Evolutionary conservation across 2,329 filamentous ascomycete species (phyloP).

Genomic region (Xylariaceae sp.): DNA sequence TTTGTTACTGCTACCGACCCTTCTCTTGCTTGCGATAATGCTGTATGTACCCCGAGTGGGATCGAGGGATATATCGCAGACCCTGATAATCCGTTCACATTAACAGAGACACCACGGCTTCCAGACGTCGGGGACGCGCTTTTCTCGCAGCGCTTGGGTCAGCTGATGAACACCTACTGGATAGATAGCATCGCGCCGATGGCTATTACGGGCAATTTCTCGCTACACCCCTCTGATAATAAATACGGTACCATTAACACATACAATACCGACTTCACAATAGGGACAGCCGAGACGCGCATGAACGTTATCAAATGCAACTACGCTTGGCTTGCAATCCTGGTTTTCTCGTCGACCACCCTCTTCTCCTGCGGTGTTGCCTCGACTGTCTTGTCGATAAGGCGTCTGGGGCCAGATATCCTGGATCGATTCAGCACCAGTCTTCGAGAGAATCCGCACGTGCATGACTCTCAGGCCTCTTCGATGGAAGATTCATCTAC

Average conservation of each 20-base stretch:
- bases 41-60: background rate
- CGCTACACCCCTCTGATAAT: background rate
- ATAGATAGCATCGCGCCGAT: background rate
- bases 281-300: background rate
- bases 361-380: slow-evolving; percentile 1
- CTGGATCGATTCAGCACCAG: background rate
- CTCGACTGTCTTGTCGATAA: background rate
- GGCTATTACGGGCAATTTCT: background rate
- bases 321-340: background rate
- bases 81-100: background rate
- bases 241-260: no score
- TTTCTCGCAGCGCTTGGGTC: background rate
- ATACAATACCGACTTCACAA: background rate
- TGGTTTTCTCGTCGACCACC: background rate
- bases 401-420: background rate
- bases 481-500: background rate
- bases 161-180: background rate
- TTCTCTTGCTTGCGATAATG: background rate
- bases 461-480: background rate
- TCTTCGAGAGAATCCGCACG: background rate
- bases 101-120: background rate
- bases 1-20: background rate
- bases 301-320: background rate
- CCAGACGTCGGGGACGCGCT: background rate
- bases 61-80: background rate